phyloP scores from a whole-genome alignment of 1,139 yeast genomes.

The Fermentozyma sake region DNA sequence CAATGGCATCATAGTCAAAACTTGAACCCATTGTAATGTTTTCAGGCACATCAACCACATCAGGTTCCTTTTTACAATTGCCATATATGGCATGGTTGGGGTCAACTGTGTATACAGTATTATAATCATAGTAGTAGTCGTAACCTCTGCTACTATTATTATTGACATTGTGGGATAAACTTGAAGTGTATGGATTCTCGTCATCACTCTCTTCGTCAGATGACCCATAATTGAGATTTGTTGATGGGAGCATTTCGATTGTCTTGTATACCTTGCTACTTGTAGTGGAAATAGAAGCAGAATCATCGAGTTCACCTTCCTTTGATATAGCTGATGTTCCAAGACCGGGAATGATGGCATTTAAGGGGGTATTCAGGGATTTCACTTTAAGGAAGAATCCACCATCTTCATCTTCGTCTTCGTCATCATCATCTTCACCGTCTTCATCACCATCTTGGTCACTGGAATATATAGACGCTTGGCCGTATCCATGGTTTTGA shows the following conservation, averaged over 20 bases:
- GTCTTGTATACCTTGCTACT: constrained; percentile 37
- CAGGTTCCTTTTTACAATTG: constrained; percentile 22
- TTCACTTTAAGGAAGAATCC: constrained; percentile 63
- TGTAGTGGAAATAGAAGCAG: constrained; percentile 21
- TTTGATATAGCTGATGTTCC: constrained; percentile 6
- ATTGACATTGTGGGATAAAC: constrained; percentile 72
- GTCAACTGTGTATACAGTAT: constrained; percentile 68
- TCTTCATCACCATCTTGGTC: constrained; percentile 21
- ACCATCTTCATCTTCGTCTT: constrained; percentile 59
- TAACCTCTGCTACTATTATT: constrained; percentile 64
- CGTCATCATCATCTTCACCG: constrained; percentile 37
- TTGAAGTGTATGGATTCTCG: constrained; percentile 50
- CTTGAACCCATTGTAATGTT: constrained; percentile 40
- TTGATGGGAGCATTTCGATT: constrained; percentile 75
- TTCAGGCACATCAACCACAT: constrained; percentile 44
- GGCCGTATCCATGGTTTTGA: constrained; percentile 2
- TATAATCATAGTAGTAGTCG: constrained; percentile 83
- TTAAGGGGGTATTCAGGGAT: constrained; percentile 32
- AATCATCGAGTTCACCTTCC: constrained; percentile 17
- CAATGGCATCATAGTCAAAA: constrained; percentile 34
- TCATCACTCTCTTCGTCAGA: constrained; percentile 66
- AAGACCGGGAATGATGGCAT: constrained; percentile 14
- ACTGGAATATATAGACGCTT: constrained; percentile 4
- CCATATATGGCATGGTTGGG: constrained; percentile 45
- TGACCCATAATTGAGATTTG: constrained; percentile 73